A percentile compares a stretch with the other conserved stretches of the same genome.
Evolutionary conservation across 306 rosid species (phyloP).

Genomic region (Citrullus mucosospermus): DNA sequence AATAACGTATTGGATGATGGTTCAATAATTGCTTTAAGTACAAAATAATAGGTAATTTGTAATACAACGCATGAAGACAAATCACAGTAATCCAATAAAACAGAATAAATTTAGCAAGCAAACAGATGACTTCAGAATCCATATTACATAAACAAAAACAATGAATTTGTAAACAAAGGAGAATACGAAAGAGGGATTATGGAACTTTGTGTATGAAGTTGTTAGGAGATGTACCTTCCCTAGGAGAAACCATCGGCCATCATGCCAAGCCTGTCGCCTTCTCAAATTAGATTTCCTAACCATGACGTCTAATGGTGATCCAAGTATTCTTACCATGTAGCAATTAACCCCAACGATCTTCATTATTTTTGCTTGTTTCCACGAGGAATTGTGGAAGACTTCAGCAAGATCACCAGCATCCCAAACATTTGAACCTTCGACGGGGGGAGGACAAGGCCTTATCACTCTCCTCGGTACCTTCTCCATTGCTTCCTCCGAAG

Average conservation of each 20-base stretch:
- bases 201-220: background rate
- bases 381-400: conserved; percentile 41
- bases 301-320: conserved; percentile 35
- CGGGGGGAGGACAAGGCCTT: conserved; percentile 57
- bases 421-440: conserved; percentile 25
- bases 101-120: background rate
- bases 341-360: conserved; percentile 20
- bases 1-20: background rate
- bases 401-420: conserved; percentile 47
- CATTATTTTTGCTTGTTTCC: conserved; percentile 49
- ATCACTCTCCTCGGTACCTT: conserved; percentile 49
- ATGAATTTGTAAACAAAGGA: background rate
- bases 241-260: conserved; percentile 43
- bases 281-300: conserved; percentile 36
- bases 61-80: background rate
- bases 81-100: background rate
- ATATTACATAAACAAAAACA: background rate
- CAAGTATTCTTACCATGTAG: conserved; percentile 46
- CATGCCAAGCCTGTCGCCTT: conserved; percentile 46
- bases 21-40: background rate
- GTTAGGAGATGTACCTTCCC: conserved; percentile 32
- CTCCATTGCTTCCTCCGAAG: conserved; percentile 21
- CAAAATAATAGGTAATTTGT: background rate
- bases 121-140: background rate
- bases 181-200: background rate